These are phyloP conservation scores for Penicillium antarcticum DNA, from an alignment of 495 filamentous ascomycete species.

Conservation along the genomic window DNA sequence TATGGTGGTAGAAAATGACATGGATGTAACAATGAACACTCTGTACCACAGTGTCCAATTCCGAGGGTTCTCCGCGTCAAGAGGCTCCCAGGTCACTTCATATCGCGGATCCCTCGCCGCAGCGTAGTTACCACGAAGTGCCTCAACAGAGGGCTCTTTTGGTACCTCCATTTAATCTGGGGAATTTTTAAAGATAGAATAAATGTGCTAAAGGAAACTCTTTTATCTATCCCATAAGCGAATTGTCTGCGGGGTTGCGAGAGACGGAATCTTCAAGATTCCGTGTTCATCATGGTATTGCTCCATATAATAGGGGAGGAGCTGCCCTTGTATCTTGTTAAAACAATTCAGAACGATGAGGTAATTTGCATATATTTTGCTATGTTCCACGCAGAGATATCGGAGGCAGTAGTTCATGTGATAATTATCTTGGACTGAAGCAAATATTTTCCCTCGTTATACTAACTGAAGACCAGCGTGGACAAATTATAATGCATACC, in stretches of 20 bases:
- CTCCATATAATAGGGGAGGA: no score
- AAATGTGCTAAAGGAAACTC: no score
- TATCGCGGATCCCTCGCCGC: constrained; percentile 44
- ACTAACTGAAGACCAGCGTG: not conserved
- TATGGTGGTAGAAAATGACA: constrained; percentile 64
- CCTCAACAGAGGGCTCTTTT: not conserved
- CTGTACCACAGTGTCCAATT: constrained; percentile 69
- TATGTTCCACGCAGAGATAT: no score
- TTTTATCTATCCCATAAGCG: no score
- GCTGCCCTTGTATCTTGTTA: no score
- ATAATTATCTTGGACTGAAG: no score
- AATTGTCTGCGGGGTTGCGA: constrained; percentile 5
- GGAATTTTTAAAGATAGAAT: not conserved
- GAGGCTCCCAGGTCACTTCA: constrained; percentile 62
- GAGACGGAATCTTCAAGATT: constrained; percentile 22
- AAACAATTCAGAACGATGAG: no score
- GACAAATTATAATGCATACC: constrained; percentile 58
- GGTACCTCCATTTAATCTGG: not conserved
- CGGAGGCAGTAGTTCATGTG: no score
- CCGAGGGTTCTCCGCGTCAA: constrained; percentile 60
- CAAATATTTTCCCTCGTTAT: no score
- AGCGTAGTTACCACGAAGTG: not conserved
- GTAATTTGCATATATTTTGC: no score
- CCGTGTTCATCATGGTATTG: constrained; percentile 1
- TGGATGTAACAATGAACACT: constrained; percentile 50